These are phyloP conservation scores for Penicillium glabrum DNA, from an alignment of 2,329 filamentous ascomycete species.

Conservation along the genomic window DNA sequence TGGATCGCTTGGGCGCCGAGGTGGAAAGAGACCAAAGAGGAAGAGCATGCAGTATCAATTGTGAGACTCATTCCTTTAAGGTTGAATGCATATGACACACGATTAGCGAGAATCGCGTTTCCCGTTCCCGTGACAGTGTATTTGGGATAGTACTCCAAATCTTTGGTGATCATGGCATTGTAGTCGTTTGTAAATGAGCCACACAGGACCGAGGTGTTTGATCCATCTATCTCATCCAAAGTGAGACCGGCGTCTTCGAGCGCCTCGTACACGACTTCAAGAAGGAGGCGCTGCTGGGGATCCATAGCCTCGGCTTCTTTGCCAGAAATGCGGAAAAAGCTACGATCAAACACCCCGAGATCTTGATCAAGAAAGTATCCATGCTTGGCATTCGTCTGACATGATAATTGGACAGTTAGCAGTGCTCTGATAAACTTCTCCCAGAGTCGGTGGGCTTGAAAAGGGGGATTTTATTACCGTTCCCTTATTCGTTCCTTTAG, in stretches of 20 bases:
- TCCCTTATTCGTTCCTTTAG: too few species aligned
- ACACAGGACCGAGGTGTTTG: neutral
- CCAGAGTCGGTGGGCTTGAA: too few species aligned
- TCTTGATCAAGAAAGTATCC: neutral
- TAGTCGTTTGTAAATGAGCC: neutral
- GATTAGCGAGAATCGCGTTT: neutral
- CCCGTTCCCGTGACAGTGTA: neutral
- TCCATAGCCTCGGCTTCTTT: neutral
- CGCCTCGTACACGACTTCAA: neutral
- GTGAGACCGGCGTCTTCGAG: neutral
- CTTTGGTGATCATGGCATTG: neutral
- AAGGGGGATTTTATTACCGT: too few species aligned
- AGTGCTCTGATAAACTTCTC: too few species aligned
- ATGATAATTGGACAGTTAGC: too few species aligned
- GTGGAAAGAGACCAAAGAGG: neutral
- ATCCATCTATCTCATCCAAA: neutral
- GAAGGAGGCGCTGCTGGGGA: neutral
- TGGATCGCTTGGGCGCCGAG: neutral
- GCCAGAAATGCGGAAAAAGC: neutral
- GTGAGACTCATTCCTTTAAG: neutral
- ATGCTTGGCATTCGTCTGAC: neutral
- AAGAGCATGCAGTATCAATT: neutral
- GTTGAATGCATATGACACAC: neutral
- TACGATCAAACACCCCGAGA: neutral
- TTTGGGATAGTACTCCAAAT: neutral